Base-by-base conservation (phyloP, 1,139 yeast species). In the Diutina ranongensis region DNA sequence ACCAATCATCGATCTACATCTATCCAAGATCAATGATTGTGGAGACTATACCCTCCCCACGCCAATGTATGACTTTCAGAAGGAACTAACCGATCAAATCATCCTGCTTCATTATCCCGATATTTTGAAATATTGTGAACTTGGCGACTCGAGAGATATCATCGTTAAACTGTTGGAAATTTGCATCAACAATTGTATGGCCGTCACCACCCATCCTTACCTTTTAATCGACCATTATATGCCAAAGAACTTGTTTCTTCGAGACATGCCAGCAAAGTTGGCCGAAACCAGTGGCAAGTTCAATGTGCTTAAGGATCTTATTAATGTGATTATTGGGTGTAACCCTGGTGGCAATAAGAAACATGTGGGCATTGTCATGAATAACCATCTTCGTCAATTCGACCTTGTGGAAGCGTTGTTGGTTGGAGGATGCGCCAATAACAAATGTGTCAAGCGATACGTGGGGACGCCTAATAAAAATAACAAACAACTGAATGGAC, bases 101-200 rank as follows among this genome's bases (percentile, higher is more conserved):
- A 84, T 92, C 7, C 84, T 95, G 1, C 67, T 88, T 41, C 97
- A 92, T 61, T 88, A 88, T 57, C 80, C 94, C 32, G 97, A 89
- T 58, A 86, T 92, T 47, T 68, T 89, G 54, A 82, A 87, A 62
- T 87, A 83, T 60, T 88, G 87, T 57, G 95, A 87, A 59, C 78
- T 86, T 49, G 71, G 63, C 53, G 73, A 68, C 53, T 55, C 60
- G 42, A 77, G 77, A 42, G 79, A 76, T 44, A 76, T 83, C 46
- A 76, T 85, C 44, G 64, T 77, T 19, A 82, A 82, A 59, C 81
- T 83, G 20, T 67, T 88, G 55, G 76, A 78, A 51, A 83, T 86
- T 7, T 74, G 94, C 61, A 77, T 85, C 51, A 64, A 74, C 49
- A 88, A 87, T 62, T 77, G 92, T 45, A 83, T 81, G 60, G 68